Evolutionary conservation across 2,329 filamentous ascomycete species (phyloP), one percentile per base, ranked within the genome.

Genomic region (Fusarium dimerum): DNA sequence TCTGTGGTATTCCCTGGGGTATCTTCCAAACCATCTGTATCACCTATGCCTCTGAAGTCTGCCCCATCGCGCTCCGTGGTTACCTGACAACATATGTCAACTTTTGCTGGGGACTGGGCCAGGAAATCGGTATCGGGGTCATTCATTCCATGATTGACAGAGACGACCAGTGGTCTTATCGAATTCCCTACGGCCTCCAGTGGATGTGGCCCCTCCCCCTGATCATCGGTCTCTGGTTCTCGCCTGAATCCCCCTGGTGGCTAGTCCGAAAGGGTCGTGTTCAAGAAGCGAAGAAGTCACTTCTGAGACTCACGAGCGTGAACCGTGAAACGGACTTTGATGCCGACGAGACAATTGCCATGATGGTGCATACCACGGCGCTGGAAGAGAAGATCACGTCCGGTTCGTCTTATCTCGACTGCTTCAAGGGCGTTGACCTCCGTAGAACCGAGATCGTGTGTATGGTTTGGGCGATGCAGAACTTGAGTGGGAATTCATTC

Each of bases 321-420:
- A 29, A 47, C 11, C 36, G 43, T 5, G 17, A 48, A 2, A 40
- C 45, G 5, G 36, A 30, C 3, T 43, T 43, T 16, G 38, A 61
- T 17, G 50, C 48, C 32, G 49, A 60, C n/a, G 61, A 66, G 40
- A 57, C 57, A 1, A 45, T 67, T 6, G 64, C 65, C 5, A 64
- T 66, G 57, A 66, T 67, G 49, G 47, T 61, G 16, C 62, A 67
- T 41, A 67, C 65, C 3, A 74, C 76, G 48, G 70, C 71, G 61
- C 61, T 76, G 13, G 76, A 79, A 58, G 65, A 70, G 32, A 64
- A 68, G 13, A 64, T 71, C 39, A 70, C 70, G 1, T 60, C 60
- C 2, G 76, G 76, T 3, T 71, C 72, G 2, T 70, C 66, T 1
- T 81, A 81, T 56, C 45, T 61, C 26, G 76, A 80, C 63, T 79